Percentiles rank a stretch among this genome's conserved stretches.
Evolutionary conservation across 2,329 filamentous ascomycete genomes (phyloP).

Genomic region (Colletotrichum lupini): DNA sequence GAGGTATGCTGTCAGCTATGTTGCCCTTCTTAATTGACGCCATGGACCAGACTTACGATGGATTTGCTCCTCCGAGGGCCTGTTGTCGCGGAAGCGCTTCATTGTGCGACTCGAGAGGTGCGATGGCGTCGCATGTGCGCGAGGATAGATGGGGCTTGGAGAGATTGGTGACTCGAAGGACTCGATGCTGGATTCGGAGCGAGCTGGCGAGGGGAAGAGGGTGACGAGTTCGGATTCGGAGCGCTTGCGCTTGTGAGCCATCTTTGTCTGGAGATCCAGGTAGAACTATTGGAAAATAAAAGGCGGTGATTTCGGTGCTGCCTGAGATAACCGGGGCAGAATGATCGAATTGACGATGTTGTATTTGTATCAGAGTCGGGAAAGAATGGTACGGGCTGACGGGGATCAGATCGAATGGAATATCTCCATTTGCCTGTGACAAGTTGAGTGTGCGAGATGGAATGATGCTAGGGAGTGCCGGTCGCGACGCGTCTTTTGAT

Average conservation of each 20-base stretch:
- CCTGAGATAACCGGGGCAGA: no score
- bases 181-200: constrained; percentile 45
- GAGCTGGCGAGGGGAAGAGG: constrained; percentile 54
- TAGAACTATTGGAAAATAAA: neutral
- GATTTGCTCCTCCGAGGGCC: constrained; percentile 66
- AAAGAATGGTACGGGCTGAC: neutral
- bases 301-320: neutral
- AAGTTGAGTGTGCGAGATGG: neutral
- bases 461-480: neutral
- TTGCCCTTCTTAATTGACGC: neutral
- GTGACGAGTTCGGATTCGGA: constrained; percentile 66
- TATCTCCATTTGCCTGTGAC: no score
- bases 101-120: constrained; percentile 67
- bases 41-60: constrained; percentile 58
- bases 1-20: constrained; percentile 9
- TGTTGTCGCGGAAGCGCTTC: constrained; percentile 69
- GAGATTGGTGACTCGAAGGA: constrained; percentile 45
- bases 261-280: constrained; percentile 38
- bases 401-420: neutral
- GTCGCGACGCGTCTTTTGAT: neutral
- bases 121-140: constrained; percentile 46
- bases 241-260: constrained; percentile 73
- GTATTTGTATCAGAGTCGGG: neutral
- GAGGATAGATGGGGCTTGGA: constrained; percentile 43
- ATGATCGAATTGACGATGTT: neutral